Base-by-base conservation (phyloP, 208 protist species). In the Strigomonas culicis region DNA sequence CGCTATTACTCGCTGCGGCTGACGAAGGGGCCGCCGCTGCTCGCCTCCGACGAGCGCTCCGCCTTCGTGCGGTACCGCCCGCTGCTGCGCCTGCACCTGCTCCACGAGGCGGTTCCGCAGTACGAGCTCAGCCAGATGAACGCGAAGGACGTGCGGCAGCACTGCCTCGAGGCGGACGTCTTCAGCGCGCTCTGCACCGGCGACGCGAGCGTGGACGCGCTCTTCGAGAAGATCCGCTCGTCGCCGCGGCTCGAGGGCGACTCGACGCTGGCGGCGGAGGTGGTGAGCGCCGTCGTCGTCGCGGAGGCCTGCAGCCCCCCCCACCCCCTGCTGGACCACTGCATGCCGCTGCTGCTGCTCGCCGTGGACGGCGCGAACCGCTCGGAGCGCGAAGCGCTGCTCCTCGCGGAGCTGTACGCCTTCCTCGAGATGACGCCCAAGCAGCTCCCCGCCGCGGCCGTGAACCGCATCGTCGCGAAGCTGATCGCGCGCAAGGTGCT, bases 281-380 rank as follows among this genome's bases (percentile, higher is more conserved):
- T 94, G 44, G 30, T 92, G 19, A 88, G 79, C 63, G 82, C 77
- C 41, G 61, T 92, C 8, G 59, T 92, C 39, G 67, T 88, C 46
- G 82, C 88, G n/a, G 82, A 86, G 78, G 55, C 79, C 22, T 85
- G 52, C 68, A 73, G 60, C 36, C 27, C 68, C 63, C 58, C 70
- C 49, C 36, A 63, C 15, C 65, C 69, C 1, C 78, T 82, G 22
- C 53, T 88, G 1, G 81, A 90, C 58, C 66, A 84, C 57, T 74
- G 74, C 68, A 69, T 95, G 28, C 71, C 74, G 32, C 64, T 93
- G 8, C 69, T 92, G 34, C 78, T 74, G 50, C 60, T 90, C 36
- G 79, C 74, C 52, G 79, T 84, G 11, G 86, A 95, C 65, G 75
- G 79, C 50, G 56, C 68, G 13, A 60, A 69, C 31, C 80, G 80